phyloP scores from a whole-genome alignment of 164 flowering plant species.

The Cinnamomum chago region DNA sequence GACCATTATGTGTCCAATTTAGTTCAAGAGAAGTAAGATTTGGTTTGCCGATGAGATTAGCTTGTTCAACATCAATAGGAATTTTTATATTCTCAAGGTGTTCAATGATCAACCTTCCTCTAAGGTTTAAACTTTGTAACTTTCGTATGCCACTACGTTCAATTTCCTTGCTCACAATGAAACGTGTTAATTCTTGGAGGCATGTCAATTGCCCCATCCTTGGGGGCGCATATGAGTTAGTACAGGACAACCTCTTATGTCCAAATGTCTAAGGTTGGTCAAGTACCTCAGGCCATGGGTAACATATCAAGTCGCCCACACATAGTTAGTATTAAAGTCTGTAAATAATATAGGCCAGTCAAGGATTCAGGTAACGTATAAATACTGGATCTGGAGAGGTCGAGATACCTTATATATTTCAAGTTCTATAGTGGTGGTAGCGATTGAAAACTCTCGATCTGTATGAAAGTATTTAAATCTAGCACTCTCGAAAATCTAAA shows the following conservation, averaged over 20 bases:
- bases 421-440: neutral
- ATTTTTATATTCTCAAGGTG: neutral
- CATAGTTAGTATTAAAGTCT: constrained; percentile 1
- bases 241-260: neutral
- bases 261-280: constrained; percentile 11
- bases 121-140: neutral
- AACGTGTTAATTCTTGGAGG: neutral
- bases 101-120: neutral
- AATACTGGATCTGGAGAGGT: neutral
- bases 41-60: neutral
- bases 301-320: neutral
- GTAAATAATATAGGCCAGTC: constrained; percentile 1
- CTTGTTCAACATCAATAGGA: neutral
- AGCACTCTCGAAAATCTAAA: too few relatives aligned
- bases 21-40: neutral
- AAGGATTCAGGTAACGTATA: neutral
- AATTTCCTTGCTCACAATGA: neutral
- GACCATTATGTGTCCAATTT: neutral
- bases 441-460: too few relatives aligned
- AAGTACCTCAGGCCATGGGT: neutral
- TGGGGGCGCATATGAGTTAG: neutral
- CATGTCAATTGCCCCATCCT: neutral
- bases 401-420: constrained; percentile 6
- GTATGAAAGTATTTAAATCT: too few relatives aligned
- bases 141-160: neutral